Percentiles rank a stretch among this genome's conserved stretches.
These are phyloP conservation scores for Talaromyces verruculosus DNA, from an alignment of 2,329 filamentous ascomycete genomes.

Conservation along the genomic window DNA sequence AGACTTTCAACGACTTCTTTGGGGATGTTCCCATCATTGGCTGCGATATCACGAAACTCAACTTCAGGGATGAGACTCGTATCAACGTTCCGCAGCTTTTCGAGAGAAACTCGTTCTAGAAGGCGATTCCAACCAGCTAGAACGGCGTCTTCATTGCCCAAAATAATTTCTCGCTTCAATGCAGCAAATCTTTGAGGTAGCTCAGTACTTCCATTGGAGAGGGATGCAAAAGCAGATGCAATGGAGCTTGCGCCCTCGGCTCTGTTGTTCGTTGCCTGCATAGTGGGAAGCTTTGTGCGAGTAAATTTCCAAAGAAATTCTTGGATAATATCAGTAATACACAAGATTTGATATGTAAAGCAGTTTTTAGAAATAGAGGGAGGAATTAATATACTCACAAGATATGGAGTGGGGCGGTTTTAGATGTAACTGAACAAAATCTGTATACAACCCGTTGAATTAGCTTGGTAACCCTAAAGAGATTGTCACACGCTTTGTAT, in stretches of 20 bases:
- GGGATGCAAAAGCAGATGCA: conserved; percentile 15
- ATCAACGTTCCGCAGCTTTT: not conserved
- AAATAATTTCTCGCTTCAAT: conserved; percentile 5
- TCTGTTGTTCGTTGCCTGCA: conserved; percentile 17
- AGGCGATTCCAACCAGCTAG: conserved; percentile 17
- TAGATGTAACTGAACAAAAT: conserved; percentile 1
- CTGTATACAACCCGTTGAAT: not conserved
- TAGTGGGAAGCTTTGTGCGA: not conserved
- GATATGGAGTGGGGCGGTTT: not conserved
- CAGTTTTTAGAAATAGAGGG: not conserved
- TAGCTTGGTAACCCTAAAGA: not conserved
- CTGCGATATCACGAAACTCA: conserved; percentile 30
- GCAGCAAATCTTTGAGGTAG: conserved; percentile 8
- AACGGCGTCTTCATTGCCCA: not conserved
- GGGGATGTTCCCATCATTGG: conserved; percentile 2
- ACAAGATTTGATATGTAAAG: not conserved
- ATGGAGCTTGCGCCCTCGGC: conserved; percentile 12
- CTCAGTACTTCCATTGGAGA: conserved; percentile 1
- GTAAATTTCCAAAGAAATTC: not conserved
- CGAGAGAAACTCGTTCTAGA: conserved; percentile 1
- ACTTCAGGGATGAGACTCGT: conserved; percentile 36
- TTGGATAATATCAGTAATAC: not conserved
- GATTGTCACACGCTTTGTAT: not conserved
- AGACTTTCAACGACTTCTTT: conserved; percentile 19
- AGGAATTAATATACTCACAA: not conserved